phyloP scores from a whole-genome alignment of 345 rosid species.

The Limnanthes douglasii region DNA sequence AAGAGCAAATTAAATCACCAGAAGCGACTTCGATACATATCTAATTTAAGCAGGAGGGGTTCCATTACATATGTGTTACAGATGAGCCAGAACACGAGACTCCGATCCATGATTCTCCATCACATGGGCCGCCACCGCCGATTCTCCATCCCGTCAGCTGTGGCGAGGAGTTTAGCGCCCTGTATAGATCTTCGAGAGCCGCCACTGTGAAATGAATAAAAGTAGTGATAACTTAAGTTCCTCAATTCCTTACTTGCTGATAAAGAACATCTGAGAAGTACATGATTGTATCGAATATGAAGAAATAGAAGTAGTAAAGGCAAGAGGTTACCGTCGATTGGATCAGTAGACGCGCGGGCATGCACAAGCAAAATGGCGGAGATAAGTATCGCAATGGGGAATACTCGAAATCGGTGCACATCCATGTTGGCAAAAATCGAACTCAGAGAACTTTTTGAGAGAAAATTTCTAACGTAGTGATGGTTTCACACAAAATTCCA shows the following conservation, averaged over 20 bases:
- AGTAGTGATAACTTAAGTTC: neutral
- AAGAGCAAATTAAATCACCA: neutral
- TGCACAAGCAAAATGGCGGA: constrained; percentile 17
- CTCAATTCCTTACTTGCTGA: neutral
- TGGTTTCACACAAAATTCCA: constrained; percentile 8
- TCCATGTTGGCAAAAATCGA: constrained; percentile 18
- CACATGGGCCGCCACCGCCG: constrained; percentile 74
- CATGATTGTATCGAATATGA: constrained; percentile 3
- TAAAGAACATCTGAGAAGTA: neutral
- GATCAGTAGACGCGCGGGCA: constrained; percentile 38
- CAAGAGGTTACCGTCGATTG: constrained; percentile 41
- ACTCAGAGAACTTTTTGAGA: constrained; percentile 9
- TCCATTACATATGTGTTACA: constrained; percentile 41
- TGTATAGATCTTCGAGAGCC: constrained; percentile 51
- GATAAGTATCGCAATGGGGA: constrained; percentile 14
- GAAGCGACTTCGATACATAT: neutral
- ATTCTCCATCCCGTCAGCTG: constrained; percentile 64
- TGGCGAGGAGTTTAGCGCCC: constrained; percentile 31
- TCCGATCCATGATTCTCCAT: constrained; percentile 70
- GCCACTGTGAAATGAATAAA: constrained; percentile 29
- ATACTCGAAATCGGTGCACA: constrained; percentile 7
- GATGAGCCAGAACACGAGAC: constrained; percentile 67
- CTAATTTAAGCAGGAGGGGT: neutral
- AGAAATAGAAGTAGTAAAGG: neutral
- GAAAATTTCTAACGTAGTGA: neutral